phyloP scores from a whole-genome alignment of 768 basidiomycete genomes.

The Heimioporus sp. region DNA sequence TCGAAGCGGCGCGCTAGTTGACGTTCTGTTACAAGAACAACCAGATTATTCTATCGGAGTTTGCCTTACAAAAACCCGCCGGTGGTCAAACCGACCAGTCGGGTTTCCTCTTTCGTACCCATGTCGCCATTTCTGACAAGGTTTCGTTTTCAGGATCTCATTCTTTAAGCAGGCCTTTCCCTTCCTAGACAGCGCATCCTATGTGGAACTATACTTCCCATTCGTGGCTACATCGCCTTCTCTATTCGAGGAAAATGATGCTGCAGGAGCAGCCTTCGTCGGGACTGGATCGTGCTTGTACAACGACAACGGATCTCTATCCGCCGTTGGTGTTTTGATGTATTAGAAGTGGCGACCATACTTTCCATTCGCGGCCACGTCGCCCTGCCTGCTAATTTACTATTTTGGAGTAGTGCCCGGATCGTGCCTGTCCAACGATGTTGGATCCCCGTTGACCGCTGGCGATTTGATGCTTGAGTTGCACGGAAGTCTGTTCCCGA shows the following conservation, averaged over 20 bases:
- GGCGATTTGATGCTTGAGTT: too few relatives aligned
- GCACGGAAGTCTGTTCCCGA: too few relatives aligned
- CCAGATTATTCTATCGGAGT: constrained; percentile 30
- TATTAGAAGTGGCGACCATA: background rate
- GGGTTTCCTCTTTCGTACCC: background rate
- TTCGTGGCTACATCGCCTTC: constrained; percentile 33
- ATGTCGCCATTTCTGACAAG: background rate
- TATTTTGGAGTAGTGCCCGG: too few relatives aligned
- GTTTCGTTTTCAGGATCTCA: constrained; percentile 18
- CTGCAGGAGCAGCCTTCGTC: constrained; percentile 6
- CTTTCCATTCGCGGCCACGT: too few relatives aligned
- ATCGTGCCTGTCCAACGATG: too few relatives aligned
- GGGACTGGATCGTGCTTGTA: constrained; percentile 32
- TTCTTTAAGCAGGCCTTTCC: constrained; percentile 34
- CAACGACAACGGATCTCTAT: constrained; percentile 26
- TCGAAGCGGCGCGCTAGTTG: background rate
- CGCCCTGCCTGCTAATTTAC: too few relatives aligned
- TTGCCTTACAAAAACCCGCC: constrained; percentile 31
- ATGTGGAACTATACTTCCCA: constrained; percentile 36
- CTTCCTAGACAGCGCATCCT: constrained; percentile 34
- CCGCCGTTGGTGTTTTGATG: constrained; percentile 25
- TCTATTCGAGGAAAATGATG: constrained; percentile 21
- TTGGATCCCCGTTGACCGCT: too few relatives aligned
- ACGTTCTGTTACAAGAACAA: constrained; percentile 13
- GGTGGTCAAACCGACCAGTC: constrained; percentile 31